These are phyloP conservation scores for Exophiala lecanii-corni DNA, from an alignment of 2,329 filamentous ascomycete species.

Conservation along the genomic window DNA sequence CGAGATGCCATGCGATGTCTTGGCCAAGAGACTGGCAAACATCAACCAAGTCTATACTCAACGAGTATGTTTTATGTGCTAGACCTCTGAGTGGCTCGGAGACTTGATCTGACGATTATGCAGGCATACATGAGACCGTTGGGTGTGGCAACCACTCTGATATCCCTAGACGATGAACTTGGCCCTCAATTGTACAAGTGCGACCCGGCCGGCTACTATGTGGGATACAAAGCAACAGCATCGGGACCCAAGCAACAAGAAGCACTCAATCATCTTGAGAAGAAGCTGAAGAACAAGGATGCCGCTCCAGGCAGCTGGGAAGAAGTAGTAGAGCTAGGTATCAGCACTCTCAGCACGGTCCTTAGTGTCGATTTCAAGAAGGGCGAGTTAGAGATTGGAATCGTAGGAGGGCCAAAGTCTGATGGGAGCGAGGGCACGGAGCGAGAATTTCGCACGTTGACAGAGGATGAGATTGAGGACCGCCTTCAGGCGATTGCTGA, in stretches of 20 bases:
- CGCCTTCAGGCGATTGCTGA: slow-evolving; percentile 96
- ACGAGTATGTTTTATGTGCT: slow-evolving; percentile 56
- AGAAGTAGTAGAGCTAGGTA: slow-evolving; percentile 95
- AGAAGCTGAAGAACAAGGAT: slow-evolving; percentile 99
- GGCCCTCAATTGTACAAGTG: slow-evolving; percentile 98
- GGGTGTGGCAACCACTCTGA: slow-evolving; percentile 89
- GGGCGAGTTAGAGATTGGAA: slow-evolving; percentile 94
- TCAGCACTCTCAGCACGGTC: slow-evolving; percentile 90
- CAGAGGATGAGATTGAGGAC: slow-evolving; percentile 97
- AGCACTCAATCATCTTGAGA: slow-evolving; percentile 96
- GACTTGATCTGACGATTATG: slow-evolving; percentile 7
- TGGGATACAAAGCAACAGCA: slow-evolving; percentile 96
- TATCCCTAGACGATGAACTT: slow-evolving; percentile 86
- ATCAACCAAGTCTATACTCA: slow-evolving; percentile 99
- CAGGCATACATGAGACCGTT: slow-evolving; percentile 97
- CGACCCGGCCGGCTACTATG: slow-evolving; percentile 95
- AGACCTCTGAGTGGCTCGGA: not conserved
- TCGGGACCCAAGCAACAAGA: slow-evolving; percentile 98
- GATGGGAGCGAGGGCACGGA: slow-evolving; percentile 81
- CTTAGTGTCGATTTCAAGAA: slow-evolving; percentile 99
- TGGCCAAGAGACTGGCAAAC: slow-evolving; percentile 95
- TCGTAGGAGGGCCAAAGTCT: slow-evolving; percentile 79
- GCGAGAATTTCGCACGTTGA: slow-evolving; percentile 77
- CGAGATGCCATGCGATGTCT: slow-evolving; percentile 97
- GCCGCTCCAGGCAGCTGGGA: slow-evolving; percentile 88